Evolutionary conservation across 2,329 filamentous ascomycete species (phyloP).

Genomic region (Fusarium circinatum): DNA sequence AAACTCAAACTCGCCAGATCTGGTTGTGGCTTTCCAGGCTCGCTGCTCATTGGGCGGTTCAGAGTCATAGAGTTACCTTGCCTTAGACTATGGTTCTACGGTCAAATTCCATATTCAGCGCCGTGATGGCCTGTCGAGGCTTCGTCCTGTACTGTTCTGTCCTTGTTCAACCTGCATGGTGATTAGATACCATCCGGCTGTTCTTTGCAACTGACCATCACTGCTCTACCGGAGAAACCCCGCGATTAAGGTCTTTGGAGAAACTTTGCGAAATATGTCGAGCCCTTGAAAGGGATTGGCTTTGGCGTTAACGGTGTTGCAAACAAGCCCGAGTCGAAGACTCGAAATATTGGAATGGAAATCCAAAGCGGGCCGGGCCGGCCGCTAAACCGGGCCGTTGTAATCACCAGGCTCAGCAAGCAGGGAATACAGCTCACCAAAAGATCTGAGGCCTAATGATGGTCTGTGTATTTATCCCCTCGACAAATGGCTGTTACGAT

Average conservation of each 20-base stretch:
- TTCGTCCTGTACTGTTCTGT: constrained; percentile 2
- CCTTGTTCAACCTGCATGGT: neutral
- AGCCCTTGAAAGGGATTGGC: neutral
- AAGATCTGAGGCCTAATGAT: constrained; percentile 16
- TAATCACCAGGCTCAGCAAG: constrained; percentile 31
- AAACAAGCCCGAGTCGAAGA: constrained; percentile 2
- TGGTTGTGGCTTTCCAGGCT: constrained; percentile 13
- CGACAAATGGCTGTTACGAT: constrained; percentile 19
- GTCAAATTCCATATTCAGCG: constrained; percentile 22
- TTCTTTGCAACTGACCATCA: constrained; percentile 24
- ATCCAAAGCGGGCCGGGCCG: constrained; percentile 41
- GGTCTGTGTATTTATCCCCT: constrained; percentile 26
- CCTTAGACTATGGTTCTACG: constrained; percentile 24
- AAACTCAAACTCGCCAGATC: constrained; percentile 30
- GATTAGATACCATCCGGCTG: constrained; percentile 8
- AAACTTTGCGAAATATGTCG: neutral
- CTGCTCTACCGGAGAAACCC: neutral
- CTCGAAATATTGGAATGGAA: constrained; percentile 19
- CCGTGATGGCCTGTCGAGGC: constrained; percentile 16
- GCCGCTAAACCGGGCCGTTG: constrained; percentile 41
- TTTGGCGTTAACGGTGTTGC: neutral
- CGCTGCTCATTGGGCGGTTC: constrained; percentile 32
- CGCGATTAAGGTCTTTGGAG: neutral
- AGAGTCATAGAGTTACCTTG: constrained; percentile 24
- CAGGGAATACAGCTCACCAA: constrained; percentile 13